Evolutionary conservation across 2,329 filamentous ascomycete genomes (phyloP), one percentile per base, ranked within the genome.

Genomic region (Talaromyces sp.): DNA sequence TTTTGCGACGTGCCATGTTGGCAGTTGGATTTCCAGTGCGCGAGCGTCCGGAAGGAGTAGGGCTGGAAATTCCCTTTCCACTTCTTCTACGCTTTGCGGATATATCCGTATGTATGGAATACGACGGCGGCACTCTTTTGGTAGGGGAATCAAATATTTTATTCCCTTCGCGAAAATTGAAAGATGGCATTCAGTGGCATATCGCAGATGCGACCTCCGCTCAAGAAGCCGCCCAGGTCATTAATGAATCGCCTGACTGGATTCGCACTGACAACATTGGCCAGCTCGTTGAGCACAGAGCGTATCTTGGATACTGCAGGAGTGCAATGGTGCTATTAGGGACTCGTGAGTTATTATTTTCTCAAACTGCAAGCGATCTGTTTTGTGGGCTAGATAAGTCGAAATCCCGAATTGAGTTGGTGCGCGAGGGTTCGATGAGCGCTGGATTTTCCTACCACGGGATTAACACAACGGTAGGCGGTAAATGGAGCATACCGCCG

Each of bases 21-120:
- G 61, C 61, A 33, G 33, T 56, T 7, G 61, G 61, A 10, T 62
- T 43, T 11, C 61, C 49, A 22, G 37, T 56, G 17, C 47, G 22
- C 4, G 11, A n/a, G 5, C 61, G 61, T 5, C 17, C 10, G n/a
- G 49, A 52, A 19, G 47, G 61, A 6, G 19, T 62, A 22, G 61
- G 61, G 17, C 10, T 62, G 15, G 61, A 62, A 19, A 62, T 62
- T 2, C 61, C 61, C 1, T 62, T 62, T 56, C 37, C 61, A 33
- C 35, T 62, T 31, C 61, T 62, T 3, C 49, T 62, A 27, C 49
- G 61, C 39, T 43, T 62, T 13, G 59, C 59, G 6, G 45, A 61
- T 49, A 61, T 61, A 56, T 62, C 50, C 19, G 27, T 62, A 43
- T 62, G 49, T 13, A 56, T 62, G 39, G 35, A 62, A 17, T 35